Evolutionary conservation across 225 moss, liverwort and hornwort genomes (phyloP).

Genomic region (Pleurozium schreberi): DNA sequence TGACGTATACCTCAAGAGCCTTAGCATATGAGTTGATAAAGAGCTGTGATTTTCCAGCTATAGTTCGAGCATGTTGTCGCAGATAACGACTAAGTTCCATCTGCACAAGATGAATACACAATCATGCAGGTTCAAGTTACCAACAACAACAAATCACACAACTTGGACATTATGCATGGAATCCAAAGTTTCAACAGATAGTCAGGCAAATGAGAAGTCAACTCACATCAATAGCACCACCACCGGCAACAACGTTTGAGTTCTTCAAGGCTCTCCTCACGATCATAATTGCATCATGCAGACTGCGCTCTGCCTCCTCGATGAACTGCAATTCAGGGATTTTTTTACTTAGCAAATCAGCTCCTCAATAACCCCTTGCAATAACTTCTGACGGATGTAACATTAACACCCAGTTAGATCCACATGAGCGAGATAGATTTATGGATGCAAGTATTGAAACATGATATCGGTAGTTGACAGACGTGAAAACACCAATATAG

Average conservation of each 20-base stretch:
- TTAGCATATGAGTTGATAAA: conserved; percentile 97
- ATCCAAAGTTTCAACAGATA: not conserved
- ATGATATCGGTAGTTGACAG: not conserved
- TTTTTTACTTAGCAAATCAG: not conserved
- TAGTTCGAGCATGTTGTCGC: conserved; percentile 83
- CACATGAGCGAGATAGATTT: not conserved
- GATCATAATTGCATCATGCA: conserved; percentile 99
- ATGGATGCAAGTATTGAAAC: not conserved
- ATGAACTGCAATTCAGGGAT: conserved; percentile 54
- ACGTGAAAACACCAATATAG: not conserved
- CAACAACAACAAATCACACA: not conserved
- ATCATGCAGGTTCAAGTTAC: not conserved
- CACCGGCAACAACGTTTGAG: conserved; percentile 93
- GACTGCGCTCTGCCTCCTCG: conserved; percentile 96
- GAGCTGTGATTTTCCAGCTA: conserved; percentile 84
- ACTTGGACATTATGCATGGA: not conserved
- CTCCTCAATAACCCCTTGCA: too few species aligned
- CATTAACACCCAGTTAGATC: not conserved
- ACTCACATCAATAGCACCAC: conserved; percentile 98
- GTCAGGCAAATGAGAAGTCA: not conserved
- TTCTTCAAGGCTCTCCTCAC: conserved; percentile 92
- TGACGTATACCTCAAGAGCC: conserved; percentile 65
- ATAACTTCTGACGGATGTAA: not conserved
- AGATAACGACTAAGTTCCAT: conserved; percentile 93
- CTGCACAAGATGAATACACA: conserved; percentile 14